phyloP scores from a whole-genome alignment of 192 early-diverging fungal genomes.

The Umbelopsis ramanniana region DNA sequence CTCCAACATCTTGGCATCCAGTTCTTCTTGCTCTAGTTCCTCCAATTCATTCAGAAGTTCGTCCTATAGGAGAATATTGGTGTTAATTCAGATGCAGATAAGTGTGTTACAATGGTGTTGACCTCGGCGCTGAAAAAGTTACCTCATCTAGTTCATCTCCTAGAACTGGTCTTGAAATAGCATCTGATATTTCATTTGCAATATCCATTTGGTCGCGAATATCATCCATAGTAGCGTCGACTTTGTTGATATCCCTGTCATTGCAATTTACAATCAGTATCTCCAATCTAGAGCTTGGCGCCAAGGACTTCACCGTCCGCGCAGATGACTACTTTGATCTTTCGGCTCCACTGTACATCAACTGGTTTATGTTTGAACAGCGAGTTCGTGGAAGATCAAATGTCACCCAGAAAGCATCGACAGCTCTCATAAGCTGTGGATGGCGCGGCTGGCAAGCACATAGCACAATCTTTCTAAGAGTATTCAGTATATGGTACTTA shows the following conservation, averaged over 20 bases:
- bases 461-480: neutral
- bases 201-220: constrained; percentile 98
- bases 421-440: neutral
- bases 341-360: no score
- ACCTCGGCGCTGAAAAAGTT: constrained; percentile 9
- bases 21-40: constrained; percentile 89
- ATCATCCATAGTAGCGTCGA: constrained; percentile 95
- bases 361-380: no score
- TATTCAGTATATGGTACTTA: constrained; percentile 42
- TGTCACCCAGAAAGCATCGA: neutral
- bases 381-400: neutral
- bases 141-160: constrained; percentile 91
- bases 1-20: constrained; percentile 83
- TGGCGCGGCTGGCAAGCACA: neutral
- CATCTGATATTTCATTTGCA: constrained; percentile 92
- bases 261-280: neutral
- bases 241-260: constrained; percentile 86
- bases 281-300: neutral
- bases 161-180: constrained; percentile 89
- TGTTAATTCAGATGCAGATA: neutral
- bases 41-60: constrained; percentile 91
- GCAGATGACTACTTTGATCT: no score
- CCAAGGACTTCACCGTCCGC: neutral
- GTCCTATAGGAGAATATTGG: constrained; percentile 37
- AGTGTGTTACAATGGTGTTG: neutral